A percentile compares a stretch with the other conserved stretches of the same genome.
These are phyloP conservation scores for Kondoa malvinella DNA, from an alignment of 768 basidiomycete species.

Conservation along the genomic window DNA sequence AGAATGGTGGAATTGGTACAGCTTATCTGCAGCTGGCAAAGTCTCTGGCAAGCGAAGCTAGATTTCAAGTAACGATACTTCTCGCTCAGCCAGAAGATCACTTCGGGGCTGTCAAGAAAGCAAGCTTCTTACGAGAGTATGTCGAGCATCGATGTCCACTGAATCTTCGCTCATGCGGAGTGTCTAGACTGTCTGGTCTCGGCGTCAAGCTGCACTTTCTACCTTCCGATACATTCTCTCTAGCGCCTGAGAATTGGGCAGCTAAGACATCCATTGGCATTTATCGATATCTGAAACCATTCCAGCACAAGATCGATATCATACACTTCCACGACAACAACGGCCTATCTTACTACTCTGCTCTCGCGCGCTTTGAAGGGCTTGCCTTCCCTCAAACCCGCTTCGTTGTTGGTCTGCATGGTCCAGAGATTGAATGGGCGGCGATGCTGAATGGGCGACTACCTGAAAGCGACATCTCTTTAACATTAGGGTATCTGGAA, in stretches of 20 bases:
- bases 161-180: background rate
- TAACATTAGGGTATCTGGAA: slow-evolving; percentile 20
- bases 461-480: slow-evolving; percentile 15
- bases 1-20: slow-evolving; percentile 22
- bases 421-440: slow-evolving; percentile 23
- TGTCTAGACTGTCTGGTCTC: background rate
- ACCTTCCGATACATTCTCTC: slow-evolving; percentile 10
- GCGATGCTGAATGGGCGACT: slow-evolving; percentile 22
- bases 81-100: slow-evolving; percentile 17
- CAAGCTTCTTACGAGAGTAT: slow-evolving; percentile 6
- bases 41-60: slow-evolving; percentile 5
- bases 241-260: slow-evolving; percentile 21
- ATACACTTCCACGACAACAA: slow-evolving; percentile 24
- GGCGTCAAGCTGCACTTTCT: slow-evolving; percentile 18
- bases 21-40: slow-evolving; percentile 19
- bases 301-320: slow-evolving; percentile 16
- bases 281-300: slow-evolving; percentile 10
- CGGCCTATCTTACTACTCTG: slow-evolving; percentile 19
- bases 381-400: slow-evolving; percentile 12
- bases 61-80: slow-evolving; percentile 17
- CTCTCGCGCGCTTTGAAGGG: slow-evolving; percentile 15
- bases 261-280: slow-evolving; percentile 19
- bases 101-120: slow-evolving; percentile 10
- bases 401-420: slow-evolving; percentile 22
- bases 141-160: background rate